These are phyloP conservation scores for Rhododendron molle DNA, from an alignment of 148 eudicot genomes.

Conservation along the genomic window DNA sequence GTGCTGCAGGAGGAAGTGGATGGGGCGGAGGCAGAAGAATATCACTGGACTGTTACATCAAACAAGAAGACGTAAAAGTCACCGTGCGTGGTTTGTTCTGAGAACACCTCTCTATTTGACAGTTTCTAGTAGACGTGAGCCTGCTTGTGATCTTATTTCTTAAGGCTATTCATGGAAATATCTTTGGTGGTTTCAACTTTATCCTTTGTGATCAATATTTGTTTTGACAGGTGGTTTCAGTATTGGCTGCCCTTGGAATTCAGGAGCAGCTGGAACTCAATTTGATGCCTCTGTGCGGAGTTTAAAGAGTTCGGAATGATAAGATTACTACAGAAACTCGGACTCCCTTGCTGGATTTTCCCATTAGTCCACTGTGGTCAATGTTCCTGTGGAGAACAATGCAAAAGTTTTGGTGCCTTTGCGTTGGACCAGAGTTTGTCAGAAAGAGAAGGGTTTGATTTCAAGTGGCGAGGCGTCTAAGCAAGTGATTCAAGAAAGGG, in stretches of 20 bases:
- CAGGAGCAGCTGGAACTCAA: slow-evolving; percentile 86
- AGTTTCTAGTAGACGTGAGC: slow-evolving; percentile 13
- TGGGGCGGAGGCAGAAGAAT: slow-evolving; percentile 92
- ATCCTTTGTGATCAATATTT: slow-evolving; percentile 3
- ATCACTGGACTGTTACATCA: slow-evolving; percentile 65
- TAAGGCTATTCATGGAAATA: not conserved
- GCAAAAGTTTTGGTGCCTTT: slow-evolving; percentile 88
- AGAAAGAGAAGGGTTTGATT: no score
- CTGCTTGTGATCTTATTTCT: not conserved
- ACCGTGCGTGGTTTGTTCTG: slow-evolving; percentile 61
- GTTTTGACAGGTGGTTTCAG: slow-evolving; percentile 64
- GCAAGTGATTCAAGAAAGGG: no score
- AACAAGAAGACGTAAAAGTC: slow-evolving; percentile 61
- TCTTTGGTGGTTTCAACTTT: not conserved
- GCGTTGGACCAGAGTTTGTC: slow-evolving; percentile 70
- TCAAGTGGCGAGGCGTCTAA: no score
- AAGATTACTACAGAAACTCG: slow-evolving; percentile 76
- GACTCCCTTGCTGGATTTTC: slow-evolving; percentile 81
- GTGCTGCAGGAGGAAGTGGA: slow-evolving; percentile 82
- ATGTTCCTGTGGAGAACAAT: slow-evolving; percentile 72
- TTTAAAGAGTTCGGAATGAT: slow-evolving; percentile 70
- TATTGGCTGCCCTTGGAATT: slow-evolving; percentile 71
- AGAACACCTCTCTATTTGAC: not conserved
- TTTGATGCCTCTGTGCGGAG: slow-evolving; percentile 63
- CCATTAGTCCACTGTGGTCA: slow-evolving; percentile 69